phyloP scores from a whole-genome alignment of 1,139 yeast genomes.

The Geotrichum fermentans region DNA sequence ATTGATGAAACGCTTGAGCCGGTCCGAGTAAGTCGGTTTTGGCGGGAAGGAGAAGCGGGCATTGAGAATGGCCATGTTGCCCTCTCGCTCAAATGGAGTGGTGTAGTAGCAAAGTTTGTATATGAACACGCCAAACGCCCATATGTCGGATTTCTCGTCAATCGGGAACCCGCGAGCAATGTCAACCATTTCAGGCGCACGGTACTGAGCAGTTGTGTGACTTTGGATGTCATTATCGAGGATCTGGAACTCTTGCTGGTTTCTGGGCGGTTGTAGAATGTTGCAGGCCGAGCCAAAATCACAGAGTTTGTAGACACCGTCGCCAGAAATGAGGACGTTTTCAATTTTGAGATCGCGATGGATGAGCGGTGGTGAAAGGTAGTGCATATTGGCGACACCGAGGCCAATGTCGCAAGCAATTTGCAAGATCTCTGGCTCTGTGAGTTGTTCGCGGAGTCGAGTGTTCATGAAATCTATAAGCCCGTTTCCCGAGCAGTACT shows the following conservation, averaged over 20 bases:
- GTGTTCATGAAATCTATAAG: conserved; percentile 91
- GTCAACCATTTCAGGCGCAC: conserved; percentile 96
- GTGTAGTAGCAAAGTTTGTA: conserved; percentile 90
- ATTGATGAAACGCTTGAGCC: conserved; percentile 51
- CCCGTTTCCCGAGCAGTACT: conserved; percentile 76
- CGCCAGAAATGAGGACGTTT: conserved; percentile 74
- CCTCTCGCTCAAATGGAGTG: conserved; percentile 83
- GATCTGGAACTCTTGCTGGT: conserved; percentile 58
- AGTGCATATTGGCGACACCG: conserved; percentile 88
- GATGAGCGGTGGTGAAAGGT: conserved; percentile 69
- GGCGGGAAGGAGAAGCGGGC: conserved; percentile 57
- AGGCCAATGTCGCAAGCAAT: conserved; percentile 79
- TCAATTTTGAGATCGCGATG: conserved; percentile 96
- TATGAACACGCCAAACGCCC: conserved; percentile 92
- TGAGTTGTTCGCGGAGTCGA: conserved; percentile 72
- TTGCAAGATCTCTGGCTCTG: conserved; percentile 73
- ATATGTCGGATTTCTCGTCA: conserved; percentile 89
- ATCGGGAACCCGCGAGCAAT: conserved; percentile 77
- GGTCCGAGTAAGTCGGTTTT: conserved; percentile 39
- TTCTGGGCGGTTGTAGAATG: conserved; percentile 59
- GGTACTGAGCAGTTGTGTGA: conserved; percentile 95
- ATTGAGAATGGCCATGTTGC: conserved; percentile 62
- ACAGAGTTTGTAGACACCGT: conserved; percentile 73
- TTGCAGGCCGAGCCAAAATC: conserved; percentile 93
- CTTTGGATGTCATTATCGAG: conserved; percentile 79